A percentile compares a stretch with the other conserved stretches of the same genome.
phyloP scores from a whole-genome alignment of 257 asterid species.

The Primulina huaijiensis region DNA sequence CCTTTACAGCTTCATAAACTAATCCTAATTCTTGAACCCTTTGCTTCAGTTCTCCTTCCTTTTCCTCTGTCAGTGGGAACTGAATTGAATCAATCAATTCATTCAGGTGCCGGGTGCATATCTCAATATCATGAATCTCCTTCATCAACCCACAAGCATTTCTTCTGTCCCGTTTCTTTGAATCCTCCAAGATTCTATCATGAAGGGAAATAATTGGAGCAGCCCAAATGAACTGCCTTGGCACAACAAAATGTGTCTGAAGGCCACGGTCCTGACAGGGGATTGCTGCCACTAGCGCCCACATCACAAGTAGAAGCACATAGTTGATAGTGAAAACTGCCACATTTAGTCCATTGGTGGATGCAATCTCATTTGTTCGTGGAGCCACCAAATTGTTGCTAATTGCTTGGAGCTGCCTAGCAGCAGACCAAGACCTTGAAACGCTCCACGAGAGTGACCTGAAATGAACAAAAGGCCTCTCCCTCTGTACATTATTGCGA shows the following conservation, averaged over 20 bases:
- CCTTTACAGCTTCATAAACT: slow-evolving; percentile 50
- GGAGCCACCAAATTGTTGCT: slow-evolving; percentile 69
- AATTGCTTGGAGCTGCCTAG: slow-evolving; percentile 78
- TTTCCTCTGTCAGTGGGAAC: slow-evolving; percentile 64
- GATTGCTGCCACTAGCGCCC: slow-evolving; percentile 95
- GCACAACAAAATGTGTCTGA: slow-evolving; percentile 53
- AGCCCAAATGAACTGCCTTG: slow-evolving; percentile 66
- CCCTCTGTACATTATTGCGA: slow-evolving; percentile 42
- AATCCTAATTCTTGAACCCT: slow-evolving; percentile 54
- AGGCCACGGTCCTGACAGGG: slow-evolving; percentile 98
- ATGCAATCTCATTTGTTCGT: slow-evolving; percentile 44
- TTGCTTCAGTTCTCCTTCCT: slow-evolving; percentile 64
- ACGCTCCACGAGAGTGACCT: slow-evolving; percentile 94
- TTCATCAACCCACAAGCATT: slow-evolving; percentile 68
- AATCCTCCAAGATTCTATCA: slow-evolving; percentile 79
- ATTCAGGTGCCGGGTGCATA: slow-evolving; percentile 50
- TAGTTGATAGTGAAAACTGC: slow-evolving; percentile 83
- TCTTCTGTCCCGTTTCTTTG: slow-evolving; percentile 70
- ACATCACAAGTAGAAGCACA: slow-evolving; percentile 71
- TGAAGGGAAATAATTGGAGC: slow-evolving; percentile 60
- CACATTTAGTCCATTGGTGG: slow-evolving; percentile 61
- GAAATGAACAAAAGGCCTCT: slow-evolving; percentile 47
- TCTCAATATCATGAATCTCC: slow-evolving; percentile 84
- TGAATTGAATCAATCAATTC: slow-evolving; percentile 54
- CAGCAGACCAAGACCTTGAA: slow-evolving; percentile 95